These are phyloP conservation scores for Parietaria judaica DNA, from an alignment of 306 rosid genomes.

Conservation along the genomic window DNA sequence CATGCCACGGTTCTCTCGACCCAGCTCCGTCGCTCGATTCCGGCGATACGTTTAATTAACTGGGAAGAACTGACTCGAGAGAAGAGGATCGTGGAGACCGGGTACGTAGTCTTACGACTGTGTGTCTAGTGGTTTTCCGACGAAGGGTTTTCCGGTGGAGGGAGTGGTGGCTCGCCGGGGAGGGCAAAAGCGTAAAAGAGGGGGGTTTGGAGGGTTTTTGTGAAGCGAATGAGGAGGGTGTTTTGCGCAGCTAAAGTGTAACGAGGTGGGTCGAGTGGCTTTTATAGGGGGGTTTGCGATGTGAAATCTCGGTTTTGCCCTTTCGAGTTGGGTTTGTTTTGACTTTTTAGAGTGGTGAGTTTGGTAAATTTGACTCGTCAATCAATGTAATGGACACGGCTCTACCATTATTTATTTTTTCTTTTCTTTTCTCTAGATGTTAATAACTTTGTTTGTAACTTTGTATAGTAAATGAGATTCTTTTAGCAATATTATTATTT, in stretches of 20 bases:
- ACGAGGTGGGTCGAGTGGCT: not conserved
- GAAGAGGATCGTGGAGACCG: not conserved
- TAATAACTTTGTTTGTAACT: no score
- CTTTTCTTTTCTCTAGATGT: no score
- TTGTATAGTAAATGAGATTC: no score
- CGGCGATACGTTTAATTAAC: constrained; percentile 13
- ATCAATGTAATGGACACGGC: not conserved
- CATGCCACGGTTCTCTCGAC: constrained; percentile 43
- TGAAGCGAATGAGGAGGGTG: not conserved
- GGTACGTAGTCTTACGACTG: not conserved
- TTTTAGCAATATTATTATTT: no score
- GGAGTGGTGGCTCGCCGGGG: not conserved
- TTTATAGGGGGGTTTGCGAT: constrained; percentile 24
- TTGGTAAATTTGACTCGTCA: constrained; percentile 1
- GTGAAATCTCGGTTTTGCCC: constrained; percentile 27
- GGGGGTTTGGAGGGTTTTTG: constrained; percentile 12
- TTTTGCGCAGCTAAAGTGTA: constrained; percentile 53
- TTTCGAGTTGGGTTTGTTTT: not conserved
- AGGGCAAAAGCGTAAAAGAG: not conserved
- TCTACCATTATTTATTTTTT: no score
- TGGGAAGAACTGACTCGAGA: not conserved
- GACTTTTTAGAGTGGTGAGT: not conserved
- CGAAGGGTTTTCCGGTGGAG: constrained; percentile 22
- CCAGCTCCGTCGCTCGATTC: constrained; percentile 29
- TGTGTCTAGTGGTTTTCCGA: not conserved